Evolutionary conservation across 2,329 filamentous ascomycete species (phyloP).

Genomic region (Cucurbitaria berberidis): DNA sequence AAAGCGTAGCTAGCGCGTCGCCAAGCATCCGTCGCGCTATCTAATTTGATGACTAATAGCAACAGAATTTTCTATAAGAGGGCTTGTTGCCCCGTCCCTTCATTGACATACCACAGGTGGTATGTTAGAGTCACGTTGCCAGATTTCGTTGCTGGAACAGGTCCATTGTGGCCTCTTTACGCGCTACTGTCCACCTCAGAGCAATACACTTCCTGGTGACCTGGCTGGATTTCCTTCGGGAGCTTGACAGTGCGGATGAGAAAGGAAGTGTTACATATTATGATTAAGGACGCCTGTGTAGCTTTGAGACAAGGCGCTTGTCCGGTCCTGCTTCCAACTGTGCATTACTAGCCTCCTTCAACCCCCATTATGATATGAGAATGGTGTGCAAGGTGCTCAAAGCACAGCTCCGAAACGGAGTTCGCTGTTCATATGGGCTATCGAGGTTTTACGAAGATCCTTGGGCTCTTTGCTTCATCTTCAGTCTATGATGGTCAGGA

Average conservation of each 20-base stretch:
- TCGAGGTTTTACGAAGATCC: constrained; percentile 21
- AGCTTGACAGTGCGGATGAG: constrained; percentile 50
- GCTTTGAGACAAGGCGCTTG: too few species aligned
- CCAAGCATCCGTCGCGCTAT: constrained; percentile 21
- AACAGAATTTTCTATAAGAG: too few species aligned
- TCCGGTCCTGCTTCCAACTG: too few species aligned
- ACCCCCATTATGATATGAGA: not conserved
- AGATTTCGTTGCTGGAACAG: constrained; percentile 93
- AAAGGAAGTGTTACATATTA: constrained; percentile 51
- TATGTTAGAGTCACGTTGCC: constrained; percentile 99
- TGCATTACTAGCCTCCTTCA: too few species aligned
- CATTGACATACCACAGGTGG: too few species aligned
- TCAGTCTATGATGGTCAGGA: constrained; percentile 59
- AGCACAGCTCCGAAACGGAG: not conserved
- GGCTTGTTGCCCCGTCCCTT: too few species aligned
- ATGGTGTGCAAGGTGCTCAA: not conserved
- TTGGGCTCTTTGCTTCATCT: constrained; percentile 77
- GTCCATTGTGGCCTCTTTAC: constrained; percentile 77
- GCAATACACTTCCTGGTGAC: constrained; percentile 65
- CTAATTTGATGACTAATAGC: too few species aligned
- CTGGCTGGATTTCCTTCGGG: constrained; percentile 58
- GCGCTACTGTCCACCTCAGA: constrained; percentile 99
- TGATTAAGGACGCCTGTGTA: not conserved
- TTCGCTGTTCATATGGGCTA: not conserved
- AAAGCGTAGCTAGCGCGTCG: constrained; percentile 17